These are phyloP conservation scores for Amanita thiersii DNA, from an alignment of 768 basidiomycete genomes.

Conservation along the genomic window DNA sequence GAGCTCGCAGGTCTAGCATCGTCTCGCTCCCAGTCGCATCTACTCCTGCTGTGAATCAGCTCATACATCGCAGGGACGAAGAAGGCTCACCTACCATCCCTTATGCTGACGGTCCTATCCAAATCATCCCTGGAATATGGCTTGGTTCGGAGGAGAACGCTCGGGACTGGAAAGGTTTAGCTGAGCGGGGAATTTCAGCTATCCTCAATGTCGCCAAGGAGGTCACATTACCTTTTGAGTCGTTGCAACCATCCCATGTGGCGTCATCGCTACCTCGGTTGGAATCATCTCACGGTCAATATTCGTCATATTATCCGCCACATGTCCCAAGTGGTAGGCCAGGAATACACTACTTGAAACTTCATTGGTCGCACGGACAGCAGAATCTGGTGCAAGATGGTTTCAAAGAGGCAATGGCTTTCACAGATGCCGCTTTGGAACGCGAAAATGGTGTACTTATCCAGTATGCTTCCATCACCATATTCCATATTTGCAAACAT, in stretches of 20 bases:
- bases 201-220: constrained; percentile 94
- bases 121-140: constrained; percentile 82
- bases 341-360: constrained; percentile 79
- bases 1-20: constrained; percentile 59
- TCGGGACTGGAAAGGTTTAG: constrained; percentile 66
- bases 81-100: constrained; percentile 48
- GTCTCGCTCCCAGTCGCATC: constrained; percentile 56
- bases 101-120: constrained; percentile 74
- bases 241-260: constrained; percentile 43
- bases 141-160: constrained; percentile 92
- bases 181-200: constrained; percentile 65
- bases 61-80: constrained; percentile 58
- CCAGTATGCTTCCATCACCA: constrained; percentile 49
- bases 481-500: constrained; percentile 14
- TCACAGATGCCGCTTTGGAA: constrained; percentile 68
- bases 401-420: constrained; percentile 74
- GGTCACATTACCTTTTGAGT: constrained; percentile 65
- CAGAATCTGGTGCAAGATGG: constrained; percentile 75
- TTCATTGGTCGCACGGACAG: constrained; percentile 93
- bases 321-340: constrained; percentile 66
- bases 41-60: constrained; percentile 40
- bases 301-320: constrained; percentile 57
- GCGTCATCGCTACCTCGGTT: constrained; percentile 68
- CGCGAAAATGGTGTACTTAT: constrained; percentile 77
- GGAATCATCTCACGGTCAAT: constrained; percentile 24